Evolutionary conservation across 2,329 filamentous ascomycete species (phyloP).

Genomic region (Metarhizium guizhouense): DNA sequence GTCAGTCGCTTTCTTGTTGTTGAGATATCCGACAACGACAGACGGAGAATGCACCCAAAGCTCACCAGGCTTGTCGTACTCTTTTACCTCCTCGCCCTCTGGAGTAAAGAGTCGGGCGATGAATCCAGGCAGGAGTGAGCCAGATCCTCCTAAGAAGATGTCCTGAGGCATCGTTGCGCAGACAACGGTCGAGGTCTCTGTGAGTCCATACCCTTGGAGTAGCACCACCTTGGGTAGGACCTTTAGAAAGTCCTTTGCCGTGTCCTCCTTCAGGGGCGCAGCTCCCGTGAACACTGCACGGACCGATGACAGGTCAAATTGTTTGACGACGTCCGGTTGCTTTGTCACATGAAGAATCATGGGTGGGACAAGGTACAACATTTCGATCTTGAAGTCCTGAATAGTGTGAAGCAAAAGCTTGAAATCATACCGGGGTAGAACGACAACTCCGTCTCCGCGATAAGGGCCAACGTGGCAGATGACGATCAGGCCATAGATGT

Average conservation of each 20-base stretch:
- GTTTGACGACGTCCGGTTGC: conserved; percentile 47
- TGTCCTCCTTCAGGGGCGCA: conserved; percentile 68
- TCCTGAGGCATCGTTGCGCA: conserved; percentile 33
- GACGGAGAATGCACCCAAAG: conserved; percentile 67
- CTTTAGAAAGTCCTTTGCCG: conserved; percentile 51
- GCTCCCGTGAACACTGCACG: conserved; percentile 62
- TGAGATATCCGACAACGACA: conserved; percentile 69
- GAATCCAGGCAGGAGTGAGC: conserved; percentile 56
- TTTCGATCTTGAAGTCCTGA: conserved; percentile 56
- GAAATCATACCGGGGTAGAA: conserved; percentile 68
- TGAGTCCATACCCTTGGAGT: conserved; percentile 64
- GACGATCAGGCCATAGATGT: conserved; percentile 69
- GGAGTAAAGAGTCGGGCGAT: conserved; percentile 52
- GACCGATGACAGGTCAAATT: conserved; percentile 66
- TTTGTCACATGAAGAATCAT: conserved; percentile 72
- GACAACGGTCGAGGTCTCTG: conserved; percentile 46
- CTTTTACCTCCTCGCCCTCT: conserved; percentile 44
- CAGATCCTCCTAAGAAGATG: conserved; percentile 62
- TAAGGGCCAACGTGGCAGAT: conserved; percentile 57
- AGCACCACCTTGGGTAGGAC: conserved; percentile 55
- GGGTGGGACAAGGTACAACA: conserved; percentile 56
- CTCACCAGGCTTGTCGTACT: conserved; percentile 64
- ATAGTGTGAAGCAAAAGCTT: conserved; percentile 51
- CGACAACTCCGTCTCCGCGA: conserved; percentile 61
- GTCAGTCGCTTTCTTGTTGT: conserved; percentile 68